Base-by-base conservation (phyloP, 495 filamentous ascomycete species). In the Penicillium pancosmium region DNA sequence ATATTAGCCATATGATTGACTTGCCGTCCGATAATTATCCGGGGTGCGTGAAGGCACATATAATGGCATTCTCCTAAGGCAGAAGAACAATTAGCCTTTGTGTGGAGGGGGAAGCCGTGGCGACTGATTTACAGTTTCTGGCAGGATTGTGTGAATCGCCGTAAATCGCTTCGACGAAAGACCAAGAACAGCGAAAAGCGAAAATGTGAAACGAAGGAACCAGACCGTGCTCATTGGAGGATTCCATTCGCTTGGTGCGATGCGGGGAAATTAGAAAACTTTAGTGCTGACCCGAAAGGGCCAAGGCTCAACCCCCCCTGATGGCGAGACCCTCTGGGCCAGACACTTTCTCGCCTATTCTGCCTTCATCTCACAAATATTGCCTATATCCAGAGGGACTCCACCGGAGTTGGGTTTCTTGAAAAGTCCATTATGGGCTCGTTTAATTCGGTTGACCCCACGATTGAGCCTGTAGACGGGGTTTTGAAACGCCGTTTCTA, bases 251-350 rank as follows among this genome's bases (percentile, higher is more conserved):
- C 10, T 52, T 51, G 19, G 27, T 44, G 16, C 48, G 36, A 52
- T 31, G 56, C 49, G 56, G 56, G 56, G 55, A 52, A 58, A 58
- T 52, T 43, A 51, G 48, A 51, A 19, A 57, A 43, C 19, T 18
- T 51, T 57, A 50, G 44, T 50, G 47, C 23, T 44, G 36, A 40
- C 47, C 19, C n/a, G 10, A 19, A 48, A 13, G 38, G 5, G 38
- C 18, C 18, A 46, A 33, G 40, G 16, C 9, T 35, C 31, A 12
- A 31, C 33, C 25, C 41, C 41, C 27, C 27, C 27, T 31, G 27
- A 31, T 27, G 52, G 13, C 16, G 41, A n/a, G 15, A 16, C 15
- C 4, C 23, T 46, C 46, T 31, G 27, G 27, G 27, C 27, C 27
- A 31, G 27, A 31, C 27, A 7, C 27, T 31, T 31, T 31, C 27